Base-by-base conservation (phyloP, 306 rosid genomes). In the Trifolium fragiferum region DNA sequence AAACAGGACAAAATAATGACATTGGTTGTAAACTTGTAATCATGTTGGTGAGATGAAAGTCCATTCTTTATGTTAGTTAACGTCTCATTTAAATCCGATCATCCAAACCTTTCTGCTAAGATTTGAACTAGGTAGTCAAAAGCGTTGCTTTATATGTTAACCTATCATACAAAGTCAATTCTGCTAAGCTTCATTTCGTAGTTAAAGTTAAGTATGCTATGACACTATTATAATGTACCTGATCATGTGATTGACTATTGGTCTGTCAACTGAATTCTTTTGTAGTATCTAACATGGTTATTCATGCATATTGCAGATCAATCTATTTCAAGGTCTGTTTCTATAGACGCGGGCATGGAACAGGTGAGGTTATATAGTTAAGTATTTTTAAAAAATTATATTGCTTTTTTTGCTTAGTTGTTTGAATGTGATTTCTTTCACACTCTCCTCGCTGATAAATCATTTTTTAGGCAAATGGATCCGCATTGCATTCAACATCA, bases 401-500 rank as follows among this genome's bases (percentile, higher is more conserved):
- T 61, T 78, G n/a, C 30, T 5, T n/a, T 58, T 58, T 61, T 65
- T 35, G 53, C 59, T 55, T 38, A 19, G 41, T 55, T 67, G 70
- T 40, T 72, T 19, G 38, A 15, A 51, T 46, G 53, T 51, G 66
- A 49, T 68, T 66, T 64, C 62, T 78, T 57, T 63, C 63, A 57
- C 57, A 11, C 50, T 51, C 41, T 71, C 35, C 73, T 47, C 18
- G 15, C 64, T n/a, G 7, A 15, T 37, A 58, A 76, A 70, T 66
- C 73, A 74, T 54, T 62, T 64, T 74, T 68, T 74, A 94, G 99
- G 89, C 76, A 63, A 94, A 86, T 76, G 89, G 83, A 32, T 66
- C 33, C 33, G 33, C 98, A 4, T 61, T 90, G 70, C 89, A 90
- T 69, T 94, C 96, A 44, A 82, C 90, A 68, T 88, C 96, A 59